Percentiles rank a stretch among this genome's conserved stretches.
Evolutionary conservation across 768 basidiomycete genomes (phyloP).

Genomic region (Steccherinum ochraceum): DNA sequence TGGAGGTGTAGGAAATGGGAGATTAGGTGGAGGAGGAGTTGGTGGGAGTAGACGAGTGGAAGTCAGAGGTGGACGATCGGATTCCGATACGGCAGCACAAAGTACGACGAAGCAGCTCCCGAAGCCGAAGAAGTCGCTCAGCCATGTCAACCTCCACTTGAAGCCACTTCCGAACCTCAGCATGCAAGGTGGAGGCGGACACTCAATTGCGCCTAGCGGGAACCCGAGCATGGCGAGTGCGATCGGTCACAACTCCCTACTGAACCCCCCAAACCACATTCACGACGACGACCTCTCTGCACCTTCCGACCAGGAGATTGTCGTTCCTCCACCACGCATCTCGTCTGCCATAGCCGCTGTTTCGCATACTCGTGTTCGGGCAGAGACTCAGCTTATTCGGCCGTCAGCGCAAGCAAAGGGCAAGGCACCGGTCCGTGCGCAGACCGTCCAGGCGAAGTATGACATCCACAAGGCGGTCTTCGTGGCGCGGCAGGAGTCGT

Average conservation of each 20-base stretch:
- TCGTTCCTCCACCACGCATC: not conserved
- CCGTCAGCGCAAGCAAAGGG: no score
- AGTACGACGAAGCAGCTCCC: no score
- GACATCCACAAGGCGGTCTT: not conserved
- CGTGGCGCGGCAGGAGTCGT: not conserved
- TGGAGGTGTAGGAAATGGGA: no score
- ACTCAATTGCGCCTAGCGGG: conserved; percentile 14
- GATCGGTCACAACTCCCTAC: conserved; percentile 4
- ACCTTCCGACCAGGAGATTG: not conserved
- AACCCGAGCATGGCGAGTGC: conserved; percentile 20
- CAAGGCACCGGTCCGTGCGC: not conserved
- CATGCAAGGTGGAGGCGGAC: conserved; percentile 4
- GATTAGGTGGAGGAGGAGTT: no score
- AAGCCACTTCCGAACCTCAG: conserved; percentile 19
- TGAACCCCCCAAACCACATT: conserved; percentile 4
- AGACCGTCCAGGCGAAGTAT: not conserved
- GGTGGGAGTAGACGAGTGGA: no score
- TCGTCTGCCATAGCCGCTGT: not conserved
- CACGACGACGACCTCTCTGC: not conserved
- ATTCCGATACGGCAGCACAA: no score
- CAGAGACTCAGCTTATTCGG: not conserved
- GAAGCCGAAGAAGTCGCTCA: conserved; percentile 20
- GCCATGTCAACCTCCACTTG: conserved; percentile 20
- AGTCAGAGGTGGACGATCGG: no score
- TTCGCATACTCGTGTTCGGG: no score